Percentiles rank a stretch among this genome's conserved stretches.
These are phyloP conservation scores for Russula foetens DNA, from an alignment of 768 basidiomycete species.

Conservation along the genomic window DNA sequence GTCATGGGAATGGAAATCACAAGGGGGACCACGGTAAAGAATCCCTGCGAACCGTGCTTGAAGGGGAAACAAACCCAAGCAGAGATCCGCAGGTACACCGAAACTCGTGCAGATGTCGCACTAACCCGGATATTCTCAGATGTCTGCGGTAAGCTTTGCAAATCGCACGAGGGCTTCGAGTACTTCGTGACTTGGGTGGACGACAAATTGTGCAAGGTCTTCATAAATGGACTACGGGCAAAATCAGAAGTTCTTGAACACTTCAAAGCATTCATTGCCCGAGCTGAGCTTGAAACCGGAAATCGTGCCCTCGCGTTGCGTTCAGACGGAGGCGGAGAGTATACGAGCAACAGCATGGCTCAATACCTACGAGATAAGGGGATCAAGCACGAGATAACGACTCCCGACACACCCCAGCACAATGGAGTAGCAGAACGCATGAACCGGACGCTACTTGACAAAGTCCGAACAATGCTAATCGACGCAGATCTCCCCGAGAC, in stretches of 20 bases:
- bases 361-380: constrained; percentile 14
- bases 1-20: constrained; percentile 12
- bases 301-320: neutral
- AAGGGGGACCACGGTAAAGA: neutral
- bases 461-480: constrained; percentile 14
- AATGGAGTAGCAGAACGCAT: constrained; percentile 22
- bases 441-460: constrained; percentile 20
- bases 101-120: neutral
- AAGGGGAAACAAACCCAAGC: constrained; percentile 22
- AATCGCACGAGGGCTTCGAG: neutral
- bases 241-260: constrained; percentile 13
- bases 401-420: constrained; percentile 3
- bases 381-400: constrained; percentile 11
- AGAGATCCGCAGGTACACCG: constrained; percentile 10
- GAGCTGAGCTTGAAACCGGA: constrained; percentile 15
- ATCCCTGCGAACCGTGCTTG: constrained; percentile 20
- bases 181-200: constrained; percentile 24
- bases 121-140: constrained; percentile 19
- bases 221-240: constrained; percentile 11
- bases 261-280: constrained; percentile 18
- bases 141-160: constrained; percentile 21
- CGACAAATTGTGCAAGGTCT: constrained; percentile 17
- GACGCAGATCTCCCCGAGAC: constrained; percentile 4
- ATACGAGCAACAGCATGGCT: neutral
- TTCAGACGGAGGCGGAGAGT: constrained; percentile 21